Evolutionary conservation across 495 filamentous ascomycete species (phyloP), one percentile per base, ranked within the genome.

Genomic region (Beverwykella pulmonaria): DNA sequence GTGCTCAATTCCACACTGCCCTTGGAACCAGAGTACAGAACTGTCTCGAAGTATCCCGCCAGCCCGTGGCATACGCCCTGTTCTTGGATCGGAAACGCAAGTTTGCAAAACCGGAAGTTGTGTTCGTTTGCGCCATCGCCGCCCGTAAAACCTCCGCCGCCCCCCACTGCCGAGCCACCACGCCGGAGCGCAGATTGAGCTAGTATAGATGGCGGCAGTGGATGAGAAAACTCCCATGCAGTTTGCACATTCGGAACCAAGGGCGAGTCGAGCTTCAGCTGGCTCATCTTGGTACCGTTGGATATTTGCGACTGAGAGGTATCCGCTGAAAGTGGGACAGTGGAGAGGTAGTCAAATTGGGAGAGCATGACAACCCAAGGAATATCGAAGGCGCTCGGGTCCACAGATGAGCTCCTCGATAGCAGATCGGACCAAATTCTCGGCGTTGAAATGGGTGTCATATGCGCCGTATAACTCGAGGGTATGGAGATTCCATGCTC

Each of bases 281-380:
- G 59, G 29, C 27, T 52, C 34, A 60, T 56, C 27, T 54, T 57
- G 1, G 58, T 65, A 10, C 32, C 44, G 53, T 66, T 68, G 44
- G 49, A 39, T 17, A 60, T 53, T 34, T 52, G 36, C 15, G 55
- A 36, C 1, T 49, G 46, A 23, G 56, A 44, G 1, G 36, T 30
- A 14, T 50, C 53, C 4, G 44, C 15, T 14, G 58, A 26, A 12
- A 27, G 9, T 12, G 68, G 63, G 22, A 59, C 39, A 25, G 79
- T 79, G n/a, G 87, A 82, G 17, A 97, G 86, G 67, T 85, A 95
- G 77, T 98, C 92, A 60, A 94, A 82, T 2, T 90, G 87, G 73
- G 95, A 93, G 15, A 99, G 80, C 82, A 94, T 91, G 54, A 96
- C 92, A 4, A 99, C 94, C 77, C 93, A 98, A 9, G 92, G 92